These are phyloP conservation scores for Aquilaria sinensis DNA, from an alignment of 345 rosid genomes.

Conservation along the genomic window DNA sequence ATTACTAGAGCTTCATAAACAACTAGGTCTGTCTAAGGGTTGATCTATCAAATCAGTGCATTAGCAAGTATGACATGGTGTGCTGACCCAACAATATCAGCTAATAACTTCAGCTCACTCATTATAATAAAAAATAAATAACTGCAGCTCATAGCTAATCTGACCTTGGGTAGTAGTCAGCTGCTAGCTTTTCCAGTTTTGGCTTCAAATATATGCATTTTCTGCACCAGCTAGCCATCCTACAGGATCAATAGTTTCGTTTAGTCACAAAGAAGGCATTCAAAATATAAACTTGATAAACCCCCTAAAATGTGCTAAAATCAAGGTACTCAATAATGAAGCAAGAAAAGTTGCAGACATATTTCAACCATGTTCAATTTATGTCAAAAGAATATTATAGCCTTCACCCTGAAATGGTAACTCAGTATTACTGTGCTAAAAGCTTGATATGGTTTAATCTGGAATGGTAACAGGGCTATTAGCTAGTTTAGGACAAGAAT, in stretches of 20 bases:
- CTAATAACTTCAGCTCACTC: too few species aligned
- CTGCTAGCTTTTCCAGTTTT: conserved; percentile 82
- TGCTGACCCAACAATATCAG: too few species aligned
- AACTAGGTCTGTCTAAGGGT: not conserved
- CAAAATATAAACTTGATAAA: not conserved
- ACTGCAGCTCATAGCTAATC: conserved; percentile 3
- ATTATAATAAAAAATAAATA: too few species aligned
- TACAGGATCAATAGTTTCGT: conserved; percentile 31
- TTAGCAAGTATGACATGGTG: not conserved
- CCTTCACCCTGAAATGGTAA: too few species aligned
- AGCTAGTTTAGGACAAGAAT: too few species aligned
- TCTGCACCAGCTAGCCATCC: conserved; percentile 98
- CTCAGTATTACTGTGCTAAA: too few species aligned
- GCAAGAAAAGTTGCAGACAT: too few species aligned
- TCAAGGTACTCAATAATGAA: too few species aligned
- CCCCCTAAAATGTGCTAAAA: not conserved
- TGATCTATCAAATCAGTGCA: not conserved
- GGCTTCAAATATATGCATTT: conserved; percentile 89
- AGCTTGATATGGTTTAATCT: too few species aligned
- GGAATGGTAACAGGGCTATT: too few species aligned
- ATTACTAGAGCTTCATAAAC: not conserved
- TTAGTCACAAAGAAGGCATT: conserved; percentile 7
- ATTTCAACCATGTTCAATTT: not conserved
- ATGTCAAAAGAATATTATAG: not conserved
- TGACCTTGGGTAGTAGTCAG: conserved; percentile 80